Conservation (phyloP, 176 grass and related monocot genomes). For the Oryza nivara region DNA sequence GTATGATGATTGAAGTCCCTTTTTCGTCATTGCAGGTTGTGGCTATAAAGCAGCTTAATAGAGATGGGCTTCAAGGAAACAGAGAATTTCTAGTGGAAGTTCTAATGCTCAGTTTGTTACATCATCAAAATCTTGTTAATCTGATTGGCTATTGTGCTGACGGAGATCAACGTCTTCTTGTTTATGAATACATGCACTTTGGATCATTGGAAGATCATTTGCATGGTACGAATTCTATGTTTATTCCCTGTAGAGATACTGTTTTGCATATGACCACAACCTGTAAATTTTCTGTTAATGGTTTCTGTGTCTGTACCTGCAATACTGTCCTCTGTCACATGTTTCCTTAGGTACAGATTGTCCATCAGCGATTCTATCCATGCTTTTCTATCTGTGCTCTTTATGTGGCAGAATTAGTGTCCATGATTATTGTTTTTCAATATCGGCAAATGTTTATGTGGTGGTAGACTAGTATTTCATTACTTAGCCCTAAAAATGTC, state of each 20-base stretch:
- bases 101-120: constrained; percentile 64
- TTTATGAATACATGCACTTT: constrained; percentile 91
- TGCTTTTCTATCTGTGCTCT: constrained; percentile 28
- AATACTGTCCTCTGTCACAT: constrained; percentile 41
- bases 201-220: constrained; percentile 96
- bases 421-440: not conserved
- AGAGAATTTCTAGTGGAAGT: constrained; percentile 64
- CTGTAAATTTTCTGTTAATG: constrained; percentile 29
- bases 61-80: constrained; percentile 90
- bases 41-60: constrained; percentile 85
- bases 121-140: constrained; percentile 86
- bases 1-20: not conserved
- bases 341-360: constrained; percentile 19
- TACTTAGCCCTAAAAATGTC: constrained; percentile 4
- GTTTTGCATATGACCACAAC: constrained; percentile 26
- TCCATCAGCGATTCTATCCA: not conserved
- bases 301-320: constrained; percentile 20
- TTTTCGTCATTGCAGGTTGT: constrained; percentile 60
- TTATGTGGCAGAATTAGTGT: not conserved
- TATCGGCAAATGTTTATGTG: not conserved
- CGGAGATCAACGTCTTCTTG: constrained; percentile 89
- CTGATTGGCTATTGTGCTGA: constrained; percentile 90
- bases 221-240: constrained; percentile 57
- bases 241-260: constrained; percentile 25
- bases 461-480: constrained; percentile 12